Base-by-base conservation (phyloP, 305 asterid genomes). In the Fraxinus paxiana region DNA sequence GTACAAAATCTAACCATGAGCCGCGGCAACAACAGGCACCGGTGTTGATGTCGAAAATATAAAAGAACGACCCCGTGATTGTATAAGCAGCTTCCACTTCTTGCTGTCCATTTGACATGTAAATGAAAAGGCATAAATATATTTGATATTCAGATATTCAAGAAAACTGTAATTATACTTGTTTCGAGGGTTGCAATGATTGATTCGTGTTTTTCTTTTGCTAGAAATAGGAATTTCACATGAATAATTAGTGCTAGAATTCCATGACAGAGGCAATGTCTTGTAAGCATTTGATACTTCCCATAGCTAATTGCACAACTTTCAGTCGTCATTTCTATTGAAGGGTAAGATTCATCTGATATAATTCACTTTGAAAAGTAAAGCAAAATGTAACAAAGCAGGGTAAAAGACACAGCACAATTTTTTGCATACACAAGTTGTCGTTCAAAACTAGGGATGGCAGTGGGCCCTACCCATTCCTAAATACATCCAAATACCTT, bases 41-140 rank as follows among this genome's bases (percentile, higher is more conserved):
- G 99, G 98, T 28, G 93, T 85, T 69, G 98, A 91, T 79, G 98
- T 94, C 76, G 98, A 96, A 87, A 96, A 96, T 90, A 96, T 96
- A 87, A 96, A 96, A 81, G 99, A 91, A 48, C 99, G 94, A 12
- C 98, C 99, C 61, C 97, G 89, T 38, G 99, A 94, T 86, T 96
- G 99, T 83, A 95, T 91, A 34, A 96, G 92, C 85, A 91, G 89
- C 90, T 96, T 96, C 99, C 99, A 96, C 84, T 82, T 88, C 90
- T 92, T 91, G 94, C 99, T 96, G 97, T 76, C 76, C 78, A 85
- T 82, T 84, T 75, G 69, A 75, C 78, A 81, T 13, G 85, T 74
- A 76, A 63, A 83, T 69, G 43, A 51, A 80, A 78, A 81, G 28
- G 28, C 83, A 63, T 78, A 20, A 76, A 37, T 70, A 77, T 54